phyloP scores from a whole-genome alignment of 208 protist genomes.

The Wallacemonas sp. region DNA sequence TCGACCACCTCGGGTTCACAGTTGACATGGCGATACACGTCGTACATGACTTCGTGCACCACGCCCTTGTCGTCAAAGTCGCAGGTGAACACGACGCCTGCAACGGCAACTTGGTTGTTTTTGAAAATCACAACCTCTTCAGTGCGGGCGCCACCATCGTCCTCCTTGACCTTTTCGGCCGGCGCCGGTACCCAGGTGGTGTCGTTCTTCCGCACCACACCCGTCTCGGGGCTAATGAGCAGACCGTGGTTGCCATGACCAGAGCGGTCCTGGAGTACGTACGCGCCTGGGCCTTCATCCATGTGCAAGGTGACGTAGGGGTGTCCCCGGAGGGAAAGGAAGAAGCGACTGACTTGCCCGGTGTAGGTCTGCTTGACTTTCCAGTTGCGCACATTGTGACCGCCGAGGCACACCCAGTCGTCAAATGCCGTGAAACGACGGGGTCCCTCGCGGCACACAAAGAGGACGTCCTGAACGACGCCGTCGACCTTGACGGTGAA shows the following conservation, averaged over 20 bases:
- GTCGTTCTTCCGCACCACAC: conserved; percentile 71
- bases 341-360: conserved; percentile 77
- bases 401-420: conserved; percentile 83
- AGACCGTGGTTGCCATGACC: conserved; percentile 77
- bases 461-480: conserved; percentile 78
- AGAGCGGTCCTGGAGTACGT: conserved; percentile 78
- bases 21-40: conserved; percentile 34
- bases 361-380: conserved; percentile 64
- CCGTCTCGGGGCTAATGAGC: conserved; percentile 61
- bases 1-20: conserved; percentile 40
- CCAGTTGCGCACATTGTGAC: conserved; percentile 88
- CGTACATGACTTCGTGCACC: conserved; percentile 63
- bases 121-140: conserved; percentile 70
- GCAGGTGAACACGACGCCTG: conserved; percentile 83
- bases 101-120: conserved; percentile 83
- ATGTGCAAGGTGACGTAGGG: conserved; percentile 75
- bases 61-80: conserved; percentile 58
- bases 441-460: conserved; percentile 78
- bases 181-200: conserved; percentile 73
- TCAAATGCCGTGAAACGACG: conserved; percentile 68
- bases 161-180: conserved; percentile 27
- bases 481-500: conserved; percentile 89
- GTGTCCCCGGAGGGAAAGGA: conserved; percentile 66
- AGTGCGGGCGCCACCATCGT: conserved; percentile 25
- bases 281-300: conserved; percentile 81